Conservation (phyloP, 768 basidiomycete species). For the Boletus vermiculosoides region DNA sequence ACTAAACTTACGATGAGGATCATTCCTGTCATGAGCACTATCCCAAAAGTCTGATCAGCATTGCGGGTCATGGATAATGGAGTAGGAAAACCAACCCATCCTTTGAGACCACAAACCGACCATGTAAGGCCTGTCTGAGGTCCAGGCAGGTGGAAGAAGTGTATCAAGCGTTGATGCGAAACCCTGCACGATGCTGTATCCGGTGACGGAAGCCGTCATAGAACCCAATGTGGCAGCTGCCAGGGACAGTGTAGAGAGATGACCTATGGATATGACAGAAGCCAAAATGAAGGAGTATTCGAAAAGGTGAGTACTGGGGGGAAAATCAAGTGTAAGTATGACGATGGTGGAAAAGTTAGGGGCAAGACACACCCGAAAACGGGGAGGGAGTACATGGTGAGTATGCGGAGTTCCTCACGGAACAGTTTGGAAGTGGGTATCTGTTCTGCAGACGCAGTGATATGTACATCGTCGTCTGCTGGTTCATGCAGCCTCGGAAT, state of each 20-base stretch:
- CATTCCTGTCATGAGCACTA: conserved; percentile 61
- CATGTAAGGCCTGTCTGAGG: conserved; percentile 75
- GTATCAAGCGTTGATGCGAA: conserved; percentile 88
- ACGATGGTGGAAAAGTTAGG: not conserved
- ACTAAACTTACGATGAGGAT: conserved; percentile 54
- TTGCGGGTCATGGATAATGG: not conserved
- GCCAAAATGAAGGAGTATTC: conserved; percentile 87
- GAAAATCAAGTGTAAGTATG: not conserved
- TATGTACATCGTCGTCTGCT: conserved; percentile 28
- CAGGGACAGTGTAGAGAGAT: conserved; percentile 84
- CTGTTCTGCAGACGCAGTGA: conserved; percentile 15
- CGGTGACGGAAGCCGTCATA: conserved; percentile 64
- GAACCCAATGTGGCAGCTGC: conserved; percentile 77
- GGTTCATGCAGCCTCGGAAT: conserved; percentile 59
- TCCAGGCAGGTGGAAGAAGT: conserved; percentile 93
- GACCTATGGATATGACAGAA: conserved; percentile 85
- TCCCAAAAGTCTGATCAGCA: conserved; percentile 7
- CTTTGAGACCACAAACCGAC: conserved; percentile 91
- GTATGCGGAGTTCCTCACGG: conserved; percentile 58
- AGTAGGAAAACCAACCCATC: conserved; percentile 56
- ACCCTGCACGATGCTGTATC: conserved; percentile 72
- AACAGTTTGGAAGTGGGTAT: conserved; percentile 35
- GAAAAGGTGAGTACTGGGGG: conserved; percentile 64
- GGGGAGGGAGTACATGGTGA: conserved; percentile 65
- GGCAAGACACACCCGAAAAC: conserved; percentile 64